phyloP scores from a whole-genome alignment of 192 early-diverging fungal species.

The Phlyctochytrium bullatum region DNA sequence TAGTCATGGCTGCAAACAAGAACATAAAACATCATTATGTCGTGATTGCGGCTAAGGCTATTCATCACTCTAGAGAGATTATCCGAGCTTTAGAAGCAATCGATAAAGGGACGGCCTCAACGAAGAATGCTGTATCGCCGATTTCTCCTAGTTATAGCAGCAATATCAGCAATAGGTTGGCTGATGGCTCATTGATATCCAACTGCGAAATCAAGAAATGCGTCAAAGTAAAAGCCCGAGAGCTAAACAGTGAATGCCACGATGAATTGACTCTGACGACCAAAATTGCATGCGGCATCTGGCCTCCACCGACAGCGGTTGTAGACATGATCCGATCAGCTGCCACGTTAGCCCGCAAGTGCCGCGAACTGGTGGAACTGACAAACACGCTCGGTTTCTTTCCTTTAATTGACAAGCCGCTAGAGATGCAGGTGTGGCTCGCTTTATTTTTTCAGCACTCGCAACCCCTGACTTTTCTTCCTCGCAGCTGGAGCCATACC shows the following conservation, averaged over 20 bases:
- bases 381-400: constrained; percentile 43
- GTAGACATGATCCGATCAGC: constrained; percentile 49
- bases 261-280: constrained; percentile 50
- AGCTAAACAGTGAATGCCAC: constrained; percentile 31
- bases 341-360: constrained; percentile 30
- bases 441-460: constrained; percentile 1
- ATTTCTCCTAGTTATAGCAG: constrained; percentile 18
- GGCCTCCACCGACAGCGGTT: constrained; percentile 50
- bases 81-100: constrained; percentile 40
- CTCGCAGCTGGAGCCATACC: constrained; percentile 5
- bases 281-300: constrained; percentile 51
- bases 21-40: constrained; percentile 52
- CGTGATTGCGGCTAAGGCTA: constrained; percentile 50
- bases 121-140: constrained; percentile 10
- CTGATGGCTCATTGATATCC: constrained; percentile 18
- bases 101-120: constrained; percentile 3
- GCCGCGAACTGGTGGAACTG: constrained; percentile 33
- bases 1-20: constrained; percentile 54
- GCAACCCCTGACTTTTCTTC: constrained; percentile 3
- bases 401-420: constrained; percentile 33
- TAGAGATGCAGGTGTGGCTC: constrained; percentile 27
- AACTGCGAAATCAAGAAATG: constrained; percentile 13
- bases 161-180: constrained; percentile 6
- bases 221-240: constrained; percentile 22
- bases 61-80: constrained; percentile 44